Evolutionary conservation across 441 rosid genomes (phyloP), one percentile per base, ranked within the genome.

Genomic region (Populus tomentosa): DNA sequence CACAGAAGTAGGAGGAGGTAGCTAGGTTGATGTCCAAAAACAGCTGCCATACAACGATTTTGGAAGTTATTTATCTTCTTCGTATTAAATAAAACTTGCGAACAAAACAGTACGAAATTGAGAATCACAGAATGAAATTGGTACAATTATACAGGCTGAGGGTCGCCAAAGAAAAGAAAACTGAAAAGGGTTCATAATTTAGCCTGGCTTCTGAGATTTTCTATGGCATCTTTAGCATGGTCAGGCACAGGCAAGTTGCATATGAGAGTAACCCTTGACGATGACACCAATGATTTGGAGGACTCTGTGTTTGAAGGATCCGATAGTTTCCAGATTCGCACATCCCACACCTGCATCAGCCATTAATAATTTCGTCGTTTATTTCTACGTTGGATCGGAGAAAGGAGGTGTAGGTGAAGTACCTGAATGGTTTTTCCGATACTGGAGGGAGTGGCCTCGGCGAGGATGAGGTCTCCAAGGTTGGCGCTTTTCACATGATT

Each of bases 381-480:
- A 33, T 6, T 33, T 33, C 36, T 40, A 10, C 14, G 50, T 11
- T 40, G 14, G 50, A 40, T 40, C 50, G 3, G 50, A 10, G 50
- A 40, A 40, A 40, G 16, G 50, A 10, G 13, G 46, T 40, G 14
- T 3, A 10, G 46, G 50, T 11, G 50, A 40, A 10, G 1, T 46
- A 91, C 99, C 92, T 95, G 97, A 82, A 91, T 87, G 30, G 97
- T 91, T 36, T 86, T 92, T 75, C 97, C 95, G 32, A 77, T 20
- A 73, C 71, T 91, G 61, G 92, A 70, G 23, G 97, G 97, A 59
- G 86, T n/a, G 72, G 98, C 98, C 84, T 90, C 93, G 2, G 92
- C 98, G 6, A 72, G 59, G 79, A 95, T 77, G 68, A 85, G 82
- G 81, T 95, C 97, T 10, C 97, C 98, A 13, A 91, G 86, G 40